Evolutionary conservation across 495 filamentous ascomycete genomes (phyloP).

Genomic region (Zalerion maritima): DNA sequence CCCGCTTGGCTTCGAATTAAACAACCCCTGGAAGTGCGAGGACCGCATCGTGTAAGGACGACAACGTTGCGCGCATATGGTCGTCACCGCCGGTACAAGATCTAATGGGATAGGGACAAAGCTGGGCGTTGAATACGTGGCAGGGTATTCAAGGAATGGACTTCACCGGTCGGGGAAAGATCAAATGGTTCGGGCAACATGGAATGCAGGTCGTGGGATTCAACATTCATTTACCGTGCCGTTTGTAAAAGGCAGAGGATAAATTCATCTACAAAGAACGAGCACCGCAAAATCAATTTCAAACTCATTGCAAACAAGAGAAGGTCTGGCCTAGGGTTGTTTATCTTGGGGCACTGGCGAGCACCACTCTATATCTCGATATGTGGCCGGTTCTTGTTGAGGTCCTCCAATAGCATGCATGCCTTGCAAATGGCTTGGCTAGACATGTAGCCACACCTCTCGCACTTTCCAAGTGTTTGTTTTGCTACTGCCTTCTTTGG

Average conservation of each 20-base stretch:
- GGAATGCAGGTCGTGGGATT: too few species aligned
- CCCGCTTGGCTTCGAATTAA: constrained; percentile 80
- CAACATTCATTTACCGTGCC: too few species aligned
- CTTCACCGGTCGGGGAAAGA: too few species aligned
- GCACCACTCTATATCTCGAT: constrained; percentile 40
- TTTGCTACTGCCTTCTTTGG: constrained; percentile 16
- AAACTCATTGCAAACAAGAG: too few species aligned
- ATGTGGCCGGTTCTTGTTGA: constrained; percentile 83
- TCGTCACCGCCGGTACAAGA: background rate
- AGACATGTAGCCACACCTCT: constrained; percentile 85
- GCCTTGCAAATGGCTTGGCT: constrained; percentile 94
- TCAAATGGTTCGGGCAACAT: too few species aligned
- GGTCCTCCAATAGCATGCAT: constrained; percentile 72
- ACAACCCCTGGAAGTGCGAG: constrained; percentile 95
- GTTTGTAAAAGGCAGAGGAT: too few species aligned
- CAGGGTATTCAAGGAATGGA: too few species aligned
- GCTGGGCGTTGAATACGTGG: too few species aligned
- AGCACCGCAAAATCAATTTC: too few species aligned
- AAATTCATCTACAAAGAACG: too few species aligned
- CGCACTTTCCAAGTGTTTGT: constrained; percentile 75
- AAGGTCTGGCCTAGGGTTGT: background rate
- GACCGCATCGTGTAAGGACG: background rate
- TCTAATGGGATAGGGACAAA: too few species aligned
- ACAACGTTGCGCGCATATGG: background rate
- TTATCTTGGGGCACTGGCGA: background rate